A percentile compares a stretch with the other conserved stretches of the same genome.
phyloP scores from a whole-genome alignment of 345 rosid species.

The Sapria himalayana region DNA sequence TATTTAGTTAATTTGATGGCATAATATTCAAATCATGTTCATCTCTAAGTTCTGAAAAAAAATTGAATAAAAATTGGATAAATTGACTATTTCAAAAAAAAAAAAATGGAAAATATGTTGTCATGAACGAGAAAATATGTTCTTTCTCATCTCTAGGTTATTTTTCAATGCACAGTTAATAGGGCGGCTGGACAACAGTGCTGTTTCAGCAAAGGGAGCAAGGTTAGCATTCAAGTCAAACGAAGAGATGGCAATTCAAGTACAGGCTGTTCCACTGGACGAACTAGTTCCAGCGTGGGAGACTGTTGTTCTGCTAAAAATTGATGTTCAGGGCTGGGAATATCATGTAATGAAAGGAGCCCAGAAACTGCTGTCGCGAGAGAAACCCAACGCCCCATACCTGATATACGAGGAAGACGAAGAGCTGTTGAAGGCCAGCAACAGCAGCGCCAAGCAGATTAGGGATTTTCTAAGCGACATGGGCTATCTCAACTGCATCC shows the following conservation, averaged over 20 bases:
- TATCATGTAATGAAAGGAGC: constrained; percentile 83
- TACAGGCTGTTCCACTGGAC: constrained; percentile 66
- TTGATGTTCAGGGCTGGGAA: constrained; percentile 98
- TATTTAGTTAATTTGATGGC: no score
- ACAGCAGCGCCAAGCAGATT: constrained; percentile 65
- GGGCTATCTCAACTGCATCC: constrained; percentile 52
- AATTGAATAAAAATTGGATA: no score
- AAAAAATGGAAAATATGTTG: no score
- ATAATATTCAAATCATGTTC: no score
- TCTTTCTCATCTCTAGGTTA: no score
- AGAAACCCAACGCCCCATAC: constrained; percentile 61
- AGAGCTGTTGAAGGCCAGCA: constrained; percentile 66
- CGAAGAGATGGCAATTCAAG: constrained; percentile 76
- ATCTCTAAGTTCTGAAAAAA: no score
- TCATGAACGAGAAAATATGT: no score
- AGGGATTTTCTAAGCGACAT: constrained; percentile 38
- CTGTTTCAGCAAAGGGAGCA: constrained; percentile 79
- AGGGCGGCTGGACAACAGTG: constrained; percentile 95
- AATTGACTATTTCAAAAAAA: no score
- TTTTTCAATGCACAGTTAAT: no score
- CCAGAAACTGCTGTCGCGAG: constrained; percentile 44
- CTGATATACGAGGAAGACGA: constrained; percentile 89
- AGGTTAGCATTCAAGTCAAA: constrained; percentile 86
- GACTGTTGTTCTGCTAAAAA: constrained; percentile 47
- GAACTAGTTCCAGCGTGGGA: constrained; percentile 40